These are phyloP conservation scores for Annulohypoxylon truncatum DNA, from an alignment of 2,329 filamentous ascomycete genomes.

Conservation along the genomic window DNA sequence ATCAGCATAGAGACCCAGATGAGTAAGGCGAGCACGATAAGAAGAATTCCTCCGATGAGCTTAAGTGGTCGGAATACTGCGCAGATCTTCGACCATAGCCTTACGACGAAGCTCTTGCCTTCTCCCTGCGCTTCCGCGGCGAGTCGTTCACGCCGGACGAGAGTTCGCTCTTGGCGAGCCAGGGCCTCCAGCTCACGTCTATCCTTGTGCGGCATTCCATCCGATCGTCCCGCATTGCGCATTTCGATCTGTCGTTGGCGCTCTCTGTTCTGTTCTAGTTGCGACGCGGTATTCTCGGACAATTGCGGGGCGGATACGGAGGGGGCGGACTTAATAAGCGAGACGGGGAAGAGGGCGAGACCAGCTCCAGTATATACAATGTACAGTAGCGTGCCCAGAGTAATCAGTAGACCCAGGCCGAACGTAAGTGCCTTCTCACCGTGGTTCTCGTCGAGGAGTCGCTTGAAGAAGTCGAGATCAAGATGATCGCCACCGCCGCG, in stretches of 20 bases:
- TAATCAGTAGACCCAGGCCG: constrained; percentile 86
- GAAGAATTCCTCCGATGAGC: constrained; percentile 82
- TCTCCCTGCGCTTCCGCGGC: constrained; percentile 85
- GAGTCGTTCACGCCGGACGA: constrained; percentile 88
- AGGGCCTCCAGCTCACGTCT: constrained; percentile 88
- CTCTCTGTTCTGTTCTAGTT: constrained; percentile 88
- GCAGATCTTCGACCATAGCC: constrained; percentile 81
- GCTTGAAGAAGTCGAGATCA: constrained; percentile 93
- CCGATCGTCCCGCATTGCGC: constrained; percentile 80
- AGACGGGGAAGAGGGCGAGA: constrained; percentile 87
- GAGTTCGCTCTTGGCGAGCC: constrained; percentile 88
- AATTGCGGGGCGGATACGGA: constrained; percentile 85
- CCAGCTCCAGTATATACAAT: constrained; percentile 89
- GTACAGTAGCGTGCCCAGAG: constrained; percentile 86
- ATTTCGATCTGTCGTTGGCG: constrained; percentile 91
- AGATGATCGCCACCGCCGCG: constrained; percentile 73
- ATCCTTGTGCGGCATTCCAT: constrained; percentile 84
- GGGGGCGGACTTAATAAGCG: constrained; percentile 91
- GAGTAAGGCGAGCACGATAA: constrained; percentile 79
- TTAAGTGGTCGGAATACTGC: constrained; percentile 89
- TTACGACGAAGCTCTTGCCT: constrained; percentile 78
- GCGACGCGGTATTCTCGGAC: constrained; percentile 79
- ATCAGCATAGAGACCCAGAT: constrained; percentile 94
- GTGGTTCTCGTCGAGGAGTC: constrained; percentile 84
- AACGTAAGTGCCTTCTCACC: constrained; percentile 95